Percentiles rank a stretch among this genome's conserved stretches.
Evolutionary conservation across 768 basidiomycete genomes (phyloP).

Genomic region (Hypholoma sublateritium): DNA sequence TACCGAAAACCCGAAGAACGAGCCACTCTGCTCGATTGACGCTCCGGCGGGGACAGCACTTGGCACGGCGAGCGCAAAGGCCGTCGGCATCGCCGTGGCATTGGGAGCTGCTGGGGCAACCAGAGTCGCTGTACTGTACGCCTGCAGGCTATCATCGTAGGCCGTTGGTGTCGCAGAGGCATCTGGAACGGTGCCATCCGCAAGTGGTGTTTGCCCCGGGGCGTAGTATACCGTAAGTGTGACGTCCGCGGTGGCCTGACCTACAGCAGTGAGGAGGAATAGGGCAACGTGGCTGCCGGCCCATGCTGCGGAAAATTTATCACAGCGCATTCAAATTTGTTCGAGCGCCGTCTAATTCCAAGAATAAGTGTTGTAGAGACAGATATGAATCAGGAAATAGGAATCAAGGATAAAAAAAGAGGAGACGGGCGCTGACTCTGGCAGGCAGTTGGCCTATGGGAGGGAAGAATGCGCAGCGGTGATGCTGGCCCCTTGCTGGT

Average conservation of each 20-base stretch:
- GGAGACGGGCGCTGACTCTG: background rate
- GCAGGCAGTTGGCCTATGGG: no score
- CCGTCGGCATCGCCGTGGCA: constrained; percentile 41
- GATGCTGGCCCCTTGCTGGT: no score
- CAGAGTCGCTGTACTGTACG: constrained; percentile 35
- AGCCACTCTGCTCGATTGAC: constrained; percentile 37
- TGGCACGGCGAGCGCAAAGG: constrained; percentile 38
- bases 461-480: no score
- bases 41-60: constrained; percentile 26
- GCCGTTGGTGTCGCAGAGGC: background rate
- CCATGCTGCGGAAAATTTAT: background rate
- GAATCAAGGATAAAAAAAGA: background rate
- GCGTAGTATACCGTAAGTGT: constrained; percentile 1
- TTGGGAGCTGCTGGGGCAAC: constrained; percentile 56
- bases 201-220: constrained; percentile 2
- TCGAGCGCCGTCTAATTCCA: background rate
- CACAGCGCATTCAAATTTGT: background rate
- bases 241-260: background rate
- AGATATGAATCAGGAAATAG: background rate
- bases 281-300: background rate
- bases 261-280: background rate
- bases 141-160: background rate
- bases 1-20: constrained; percentile 57
- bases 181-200: background rate
- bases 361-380: background rate